Base-by-base conservation (phyloP, 1,284 basidiomycete genomes). In the Gymnopus androsaceus region DNA sequence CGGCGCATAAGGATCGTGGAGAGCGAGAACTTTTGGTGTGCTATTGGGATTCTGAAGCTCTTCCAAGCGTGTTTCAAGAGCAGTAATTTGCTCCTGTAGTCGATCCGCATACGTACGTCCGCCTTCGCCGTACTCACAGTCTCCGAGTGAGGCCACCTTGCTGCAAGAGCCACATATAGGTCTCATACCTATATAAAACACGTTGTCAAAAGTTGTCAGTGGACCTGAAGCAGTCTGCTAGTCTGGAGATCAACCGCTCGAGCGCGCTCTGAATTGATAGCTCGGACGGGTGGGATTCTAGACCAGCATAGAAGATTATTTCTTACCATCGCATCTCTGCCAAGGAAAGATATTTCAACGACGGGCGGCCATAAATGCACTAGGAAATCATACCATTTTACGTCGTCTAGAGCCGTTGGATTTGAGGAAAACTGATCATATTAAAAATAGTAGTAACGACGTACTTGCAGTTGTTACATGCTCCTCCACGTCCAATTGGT, bases 391-490 rank as follows among this genome's bases (percentile, higher is more conserved):
- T 45, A 51, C 54, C 33, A 51, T 56, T 21, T 50, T 56, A 27
- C 54, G 54, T 19, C 48, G 48, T 44, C 54, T 56, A n/a, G 4
- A 19, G 12, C 36, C n/a, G 8, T 9, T 31, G 12, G 14, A 38
- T 33, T 30, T 11, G 44, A 12, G 7, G 33, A 33, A 27, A 31
- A 25, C 17, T 15, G 31, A 9, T 30, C 4, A 25, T 27, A 4
- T 12, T 1, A 42, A 31, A 31, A 12, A 21, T 21, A n/a, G n/a
- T n/a, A n/a, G n/a, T 11, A 11, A 14, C 14, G 19, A 37, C 47
- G 12, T 51, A 51, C 54, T 49, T 50, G 54, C 54, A 56, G 36
- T 56, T 56, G 23, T 48, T 44, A 27, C 54, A 56, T 25, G 54
- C 38, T 23, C 47, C 48, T 34, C 31, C 41, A 14, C 51, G 51